Percentiles rank a stretch among this genome's conserved stretches.
phyloP scores from a whole-genome alignment of 2,329 filamentous ascomycete genomes.

The Ciborinia camelliae region DNA sequence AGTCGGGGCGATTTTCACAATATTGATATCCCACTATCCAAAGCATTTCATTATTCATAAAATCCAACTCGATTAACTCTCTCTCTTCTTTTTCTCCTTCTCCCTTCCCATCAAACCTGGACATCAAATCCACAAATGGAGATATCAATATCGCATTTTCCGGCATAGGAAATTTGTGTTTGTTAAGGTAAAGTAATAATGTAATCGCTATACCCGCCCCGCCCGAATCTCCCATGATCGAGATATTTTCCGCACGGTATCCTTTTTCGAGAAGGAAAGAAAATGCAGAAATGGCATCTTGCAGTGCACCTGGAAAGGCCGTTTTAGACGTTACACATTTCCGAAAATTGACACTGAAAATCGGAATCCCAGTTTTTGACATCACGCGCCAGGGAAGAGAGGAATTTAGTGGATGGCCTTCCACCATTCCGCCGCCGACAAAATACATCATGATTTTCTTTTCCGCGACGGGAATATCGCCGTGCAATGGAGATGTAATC shows the following conservation, averaged over 20 bases:
- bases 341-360: neutral
- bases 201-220: neutral
- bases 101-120: neutral
- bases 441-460: neutral
- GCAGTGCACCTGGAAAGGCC: neutral
- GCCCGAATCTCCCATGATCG: neutral
- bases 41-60: neutral
- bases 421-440: neutral
- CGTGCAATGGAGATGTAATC: neutral
- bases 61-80: neutral
- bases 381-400: neutral
- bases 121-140: neutral
- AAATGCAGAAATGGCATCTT: neutral
- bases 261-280: neutral
- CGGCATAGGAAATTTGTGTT: neutral
- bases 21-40: neutral
- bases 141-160: conserved; percentile 2
- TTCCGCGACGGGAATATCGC: neutral
- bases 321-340: neutral
- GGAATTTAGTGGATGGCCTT: neutral
- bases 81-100: neutral
- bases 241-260: neutral
- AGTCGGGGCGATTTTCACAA: neutral
- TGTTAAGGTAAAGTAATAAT: neutral
- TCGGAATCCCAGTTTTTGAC: neutral